Conservation (phyloP, 2,329 filamentous ascomycete genomes). For the Chrysoporthe deuterocubensis region DNA sequence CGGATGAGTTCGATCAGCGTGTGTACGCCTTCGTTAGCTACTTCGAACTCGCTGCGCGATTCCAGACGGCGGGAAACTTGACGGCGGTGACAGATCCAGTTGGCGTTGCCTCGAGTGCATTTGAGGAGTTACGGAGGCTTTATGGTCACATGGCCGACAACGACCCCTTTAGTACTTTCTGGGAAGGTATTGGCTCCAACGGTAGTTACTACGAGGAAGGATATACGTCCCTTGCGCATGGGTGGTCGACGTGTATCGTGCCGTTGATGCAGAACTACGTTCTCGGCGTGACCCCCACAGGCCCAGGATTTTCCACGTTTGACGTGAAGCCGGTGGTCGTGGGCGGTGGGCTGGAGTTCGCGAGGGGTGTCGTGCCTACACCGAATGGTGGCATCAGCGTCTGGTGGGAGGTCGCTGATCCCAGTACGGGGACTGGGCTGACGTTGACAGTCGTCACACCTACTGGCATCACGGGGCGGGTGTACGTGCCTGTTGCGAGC, state of each 20-base stretch:
- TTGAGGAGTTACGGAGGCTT: constrained; percentile 50
- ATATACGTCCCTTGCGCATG: constrained; percentile 55
- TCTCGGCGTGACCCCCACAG: constrained; percentile 49
- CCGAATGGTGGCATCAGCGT: constrained; percentile 44
- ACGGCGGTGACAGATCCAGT: neutral
- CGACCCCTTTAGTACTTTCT: constrained; percentile 52
- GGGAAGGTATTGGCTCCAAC: constrained; percentile 53
- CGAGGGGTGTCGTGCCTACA: constrained; percentile 48
- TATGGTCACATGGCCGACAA: constrained; percentile 55
- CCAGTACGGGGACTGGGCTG: constrained; percentile 30
- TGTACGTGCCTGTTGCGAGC: constrained; percentile 33
- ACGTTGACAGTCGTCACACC: constrained; percentile 40
- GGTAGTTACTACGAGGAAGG: constrained; percentile 49
- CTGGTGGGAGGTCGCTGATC: constrained; percentile 39
- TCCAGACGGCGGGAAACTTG: constrained; percentile 34
- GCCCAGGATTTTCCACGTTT: constrained; percentile 49
- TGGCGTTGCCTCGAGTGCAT: constrained; percentile 33
- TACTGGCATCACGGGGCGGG: constrained; percentile 35
- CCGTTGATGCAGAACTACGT: constrained; percentile 51
- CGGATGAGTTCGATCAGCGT: constrained; percentile 44
- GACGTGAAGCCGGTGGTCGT: constrained; percentile 43
- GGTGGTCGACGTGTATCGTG: constrained; percentile 56
- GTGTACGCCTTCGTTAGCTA: constrained; percentile 59
- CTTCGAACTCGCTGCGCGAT: constrained; percentile 56
- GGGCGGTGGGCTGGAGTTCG: constrained; percentile 45